Evolutionary conservation across 208 protist genomes (phyloP), one percentile per base, ranked within the genome.

Genomic region (Leishmania aethiopica): DNA sequence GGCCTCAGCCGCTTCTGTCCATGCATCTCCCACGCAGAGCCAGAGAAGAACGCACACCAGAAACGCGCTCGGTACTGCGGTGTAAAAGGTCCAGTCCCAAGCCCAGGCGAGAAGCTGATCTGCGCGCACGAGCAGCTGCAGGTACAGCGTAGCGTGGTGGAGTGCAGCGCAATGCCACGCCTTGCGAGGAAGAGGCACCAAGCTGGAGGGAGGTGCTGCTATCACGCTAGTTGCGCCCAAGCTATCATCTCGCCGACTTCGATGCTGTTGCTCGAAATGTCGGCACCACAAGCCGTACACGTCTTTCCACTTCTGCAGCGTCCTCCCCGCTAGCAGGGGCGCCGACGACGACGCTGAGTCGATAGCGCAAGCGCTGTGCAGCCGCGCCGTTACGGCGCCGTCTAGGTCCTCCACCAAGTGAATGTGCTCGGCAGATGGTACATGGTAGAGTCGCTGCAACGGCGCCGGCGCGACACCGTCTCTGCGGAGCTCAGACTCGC

Each of bases 21-120:
- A 86, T n/a, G 73, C 64, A 8, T 82, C 78, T 0, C 78, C 83
- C 11, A 69, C 74, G n/a, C 62, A 86, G 32, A 86, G 66, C 83
- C 83, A 86, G 55, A 86, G 25, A 28, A 77, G 32, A 35, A 86
- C 35, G 35, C 64, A 72, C 37, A 55, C 67, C n/a, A 71, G 8
- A n/a, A 13, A 22, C 15, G 83, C 71, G 22, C 83, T 82, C 22
- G 83, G 83, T 28, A 83, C 17, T 35, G 78, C 83, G 6, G 78
- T 66, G 19, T 5, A 72, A 1, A 80, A 42, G 13, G 77, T 72
- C 77, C 49, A 55, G 32, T 47, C 77, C 45, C 45, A 80, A 59
- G 75, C 77, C 62, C 45, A 69, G 32, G 42, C 3, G 7, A 82
- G 40, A 35, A 80, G 37, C 0, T 55, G 53, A 45, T 83, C 78